Percentiles rank a stretch among this genome's conserved stretches.
phyloP scores from a whole-genome alignment of 306 rosid genomes.

The Sphenostylis stenocarpa region DNA sequence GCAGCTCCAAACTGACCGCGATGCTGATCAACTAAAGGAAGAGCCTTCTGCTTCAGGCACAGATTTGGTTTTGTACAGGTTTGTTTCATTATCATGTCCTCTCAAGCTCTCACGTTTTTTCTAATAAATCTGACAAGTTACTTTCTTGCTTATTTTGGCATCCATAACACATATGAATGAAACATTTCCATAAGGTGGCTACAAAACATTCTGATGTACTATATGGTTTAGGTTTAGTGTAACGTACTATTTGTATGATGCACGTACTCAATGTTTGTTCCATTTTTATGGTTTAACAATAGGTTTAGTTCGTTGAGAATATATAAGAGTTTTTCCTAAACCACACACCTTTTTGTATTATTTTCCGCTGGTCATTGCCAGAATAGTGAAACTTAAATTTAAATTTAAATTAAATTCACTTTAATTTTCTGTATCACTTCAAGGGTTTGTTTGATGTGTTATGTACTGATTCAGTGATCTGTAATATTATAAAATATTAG shows the following conservation, averaged over 20 bases:
- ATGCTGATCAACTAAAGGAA: constrained; percentile 60
- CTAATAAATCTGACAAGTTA: not conserved
- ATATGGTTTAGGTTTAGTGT: not conserved
- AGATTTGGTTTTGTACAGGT: constrained; percentile 84
- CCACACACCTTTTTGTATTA: not conserved
- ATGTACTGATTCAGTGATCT: not conserved
- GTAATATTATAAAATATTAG: not conserved
- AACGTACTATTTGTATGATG: not conserved
- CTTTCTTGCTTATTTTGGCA: not conserved
- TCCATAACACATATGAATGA: not conserved
- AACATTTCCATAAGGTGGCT: not conserved
- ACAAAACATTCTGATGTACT: not conserved
- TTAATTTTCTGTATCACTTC: not conserved
- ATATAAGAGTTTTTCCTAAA: not conserved
- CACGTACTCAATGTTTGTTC: not conserved
- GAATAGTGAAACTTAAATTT: not conserved
- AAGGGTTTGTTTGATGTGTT: not conserved
- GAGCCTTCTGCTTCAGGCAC: constrained; percentile 66
- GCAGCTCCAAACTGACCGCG: constrained; percentile 87
- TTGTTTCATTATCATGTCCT: not conserved
- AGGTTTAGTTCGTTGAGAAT: not conserved
- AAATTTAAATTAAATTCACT: not conserved
- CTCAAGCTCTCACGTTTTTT: not conserved
- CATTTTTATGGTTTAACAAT: not conserved
- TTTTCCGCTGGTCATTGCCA: not conserved